A percentile compares a stretch with the other conserved stretches of the same genome.
These are phyloP conservation scores for Penicillium sp. DNA, from an alignment of 2,329 filamentous ascomycete species.

Conservation along the genomic window DNA sequence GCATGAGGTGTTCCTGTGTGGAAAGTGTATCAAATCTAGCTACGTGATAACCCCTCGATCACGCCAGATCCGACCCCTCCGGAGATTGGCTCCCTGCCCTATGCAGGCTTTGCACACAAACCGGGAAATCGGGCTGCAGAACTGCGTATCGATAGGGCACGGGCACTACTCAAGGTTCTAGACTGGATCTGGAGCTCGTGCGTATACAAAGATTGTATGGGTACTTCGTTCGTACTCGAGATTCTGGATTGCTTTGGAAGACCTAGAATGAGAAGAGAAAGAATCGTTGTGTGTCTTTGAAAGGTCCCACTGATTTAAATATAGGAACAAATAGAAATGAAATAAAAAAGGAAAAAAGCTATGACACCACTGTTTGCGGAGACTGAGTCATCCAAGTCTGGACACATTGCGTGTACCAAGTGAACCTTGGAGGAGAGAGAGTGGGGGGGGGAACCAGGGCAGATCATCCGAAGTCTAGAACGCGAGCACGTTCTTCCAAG, in stretches of 20 bases:
- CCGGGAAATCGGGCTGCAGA: constrained; percentile 3
- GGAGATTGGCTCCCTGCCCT: constrained; percentile 11
- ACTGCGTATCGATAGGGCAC: not conserved
- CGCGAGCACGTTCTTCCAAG: not conserved
- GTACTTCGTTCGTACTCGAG: not conserved
- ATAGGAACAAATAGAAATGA: not conserved
- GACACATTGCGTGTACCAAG: not conserved
- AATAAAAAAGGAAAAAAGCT: not conserved
- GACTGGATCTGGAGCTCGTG: not conserved
- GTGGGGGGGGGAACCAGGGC: not conserved
- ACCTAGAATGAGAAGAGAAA: not conserved
- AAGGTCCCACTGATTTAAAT: not conserved
- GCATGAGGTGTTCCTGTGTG: not conserved
- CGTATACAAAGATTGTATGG: not conserved
- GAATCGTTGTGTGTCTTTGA: not conserved
- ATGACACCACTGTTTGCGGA: not conserved
- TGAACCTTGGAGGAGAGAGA: not conserved
- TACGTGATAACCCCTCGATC: constrained; percentile 2
- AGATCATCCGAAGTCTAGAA: constrained; percentile 1
- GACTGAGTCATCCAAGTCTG: not conserved
- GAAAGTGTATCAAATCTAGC: not conserved
- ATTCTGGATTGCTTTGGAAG: not conserved
- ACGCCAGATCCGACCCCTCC: constrained; percentile 16
- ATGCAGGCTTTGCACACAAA: constrained; percentile 3
- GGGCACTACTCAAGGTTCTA: not conserved